Evolutionary conservation across 768 basidiomycete genomes (phyloP).

Genomic region (Glaciozyma antarctica): DNA sequence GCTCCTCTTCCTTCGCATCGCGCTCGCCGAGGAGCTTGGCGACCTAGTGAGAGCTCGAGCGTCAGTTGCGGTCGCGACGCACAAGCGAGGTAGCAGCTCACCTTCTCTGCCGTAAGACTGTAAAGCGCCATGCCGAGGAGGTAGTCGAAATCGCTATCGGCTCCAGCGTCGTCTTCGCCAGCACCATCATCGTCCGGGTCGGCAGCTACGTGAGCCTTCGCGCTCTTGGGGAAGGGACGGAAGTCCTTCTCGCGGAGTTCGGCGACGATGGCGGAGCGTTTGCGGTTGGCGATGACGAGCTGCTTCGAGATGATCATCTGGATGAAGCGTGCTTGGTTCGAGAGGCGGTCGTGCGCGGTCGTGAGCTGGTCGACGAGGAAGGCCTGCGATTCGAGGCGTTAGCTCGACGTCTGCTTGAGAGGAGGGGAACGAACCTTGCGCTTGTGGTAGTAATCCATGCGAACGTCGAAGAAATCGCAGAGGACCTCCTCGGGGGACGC

Average conservation of each 20-base stretch:
- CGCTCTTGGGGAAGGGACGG: slow-evolving; percentile 77
- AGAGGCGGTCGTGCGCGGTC: slow-evolving; percentile 66
- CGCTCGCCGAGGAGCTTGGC: slow-evolving; percentile 72
- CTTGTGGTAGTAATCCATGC: slow-evolving; percentile 85
- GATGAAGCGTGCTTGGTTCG: slow-evolving; percentile 93
- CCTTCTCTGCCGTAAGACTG: slow-evolving; percentile 89
- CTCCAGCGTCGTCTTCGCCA: slow-evolving; percentile 44
- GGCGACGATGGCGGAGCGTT: slow-evolving; percentile 70
- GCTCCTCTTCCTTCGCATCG: slow-evolving; percentile 68
- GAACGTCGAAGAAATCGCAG: slow-evolving; percentile 80
- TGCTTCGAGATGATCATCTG: slow-evolving; percentile 86
- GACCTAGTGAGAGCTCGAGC: slow-evolving; percentile 48
- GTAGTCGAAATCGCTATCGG: slow-evolving; percentile 74
- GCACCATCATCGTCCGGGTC: slow-evolving; percentile 53
- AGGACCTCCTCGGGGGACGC: slow-evolving; percentile 78
- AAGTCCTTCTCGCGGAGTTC: slow-evolving; percentile 78
- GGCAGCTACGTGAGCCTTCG: slow-evolving; percentile 57
- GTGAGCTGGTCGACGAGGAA: slow-evolving; percentile 73
- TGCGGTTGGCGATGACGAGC: slow-evolving; percentile 73
- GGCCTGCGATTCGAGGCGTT: slow-evolving; percentile 50
- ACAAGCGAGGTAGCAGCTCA: slow-evolving; percentile 34
- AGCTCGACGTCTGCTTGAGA: neutral
- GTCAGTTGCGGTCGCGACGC: neutral
- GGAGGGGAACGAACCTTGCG: slow-evolving; percentile 60
- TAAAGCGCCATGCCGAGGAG: slow-evolving; percentile 89